A percentile compares a stretch with the other conserved stretches of the same genome.
Evolutionary conservation across 129 eudicot genomes (phyloP).

Genomic region (Ambrosia artemisiifolia): DNA sequence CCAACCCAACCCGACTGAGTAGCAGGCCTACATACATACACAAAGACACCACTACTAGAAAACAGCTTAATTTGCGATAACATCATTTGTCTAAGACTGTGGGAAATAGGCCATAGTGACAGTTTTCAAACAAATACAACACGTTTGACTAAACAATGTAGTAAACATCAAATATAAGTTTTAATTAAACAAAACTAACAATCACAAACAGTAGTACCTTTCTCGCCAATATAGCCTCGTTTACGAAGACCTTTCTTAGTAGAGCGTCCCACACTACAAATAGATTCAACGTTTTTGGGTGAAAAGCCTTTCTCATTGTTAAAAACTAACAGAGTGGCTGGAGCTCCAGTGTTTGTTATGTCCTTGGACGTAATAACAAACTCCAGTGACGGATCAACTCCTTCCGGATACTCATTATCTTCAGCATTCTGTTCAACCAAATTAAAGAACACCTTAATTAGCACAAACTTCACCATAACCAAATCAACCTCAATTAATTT

Average conservation of each 20-base stretch:
- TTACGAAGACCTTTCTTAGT: conserved; percentile 49
- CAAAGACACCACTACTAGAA: no score
- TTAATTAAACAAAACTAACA: no score
- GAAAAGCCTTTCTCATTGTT: conserved; percentile 62
- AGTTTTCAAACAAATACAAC: neutral
- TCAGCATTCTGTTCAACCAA: conserved; percentile 56
- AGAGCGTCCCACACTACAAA: conserved; percentile 58
- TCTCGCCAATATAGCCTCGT: conserved; percentile 59
- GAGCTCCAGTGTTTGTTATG: conserved; percentile 57
- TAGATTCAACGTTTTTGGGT: conserved; percentile 39
- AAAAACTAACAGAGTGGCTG: conserved; percentile 53
- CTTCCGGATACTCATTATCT: conserved; percentile 60
- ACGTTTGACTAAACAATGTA: neutral
- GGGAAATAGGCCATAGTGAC: neutral
- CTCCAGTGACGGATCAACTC: conserved; percentile 55
- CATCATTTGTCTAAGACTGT: no score
- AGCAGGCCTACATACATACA: no score
- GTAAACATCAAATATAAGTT: neutral
- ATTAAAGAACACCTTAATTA: neutral
- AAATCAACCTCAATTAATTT: neutral
- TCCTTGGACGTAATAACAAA: conserved; percentile 55
- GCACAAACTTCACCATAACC: neutral
- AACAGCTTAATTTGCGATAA: no score
- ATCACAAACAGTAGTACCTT: conserved; percentile 28
- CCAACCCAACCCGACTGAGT: no score